These are phyloP conservation scores for Aspergillus clavatus DNA, from an alignment of 2,329 filamentous ascomycete species.

Conservation along the genomic window DNA sequence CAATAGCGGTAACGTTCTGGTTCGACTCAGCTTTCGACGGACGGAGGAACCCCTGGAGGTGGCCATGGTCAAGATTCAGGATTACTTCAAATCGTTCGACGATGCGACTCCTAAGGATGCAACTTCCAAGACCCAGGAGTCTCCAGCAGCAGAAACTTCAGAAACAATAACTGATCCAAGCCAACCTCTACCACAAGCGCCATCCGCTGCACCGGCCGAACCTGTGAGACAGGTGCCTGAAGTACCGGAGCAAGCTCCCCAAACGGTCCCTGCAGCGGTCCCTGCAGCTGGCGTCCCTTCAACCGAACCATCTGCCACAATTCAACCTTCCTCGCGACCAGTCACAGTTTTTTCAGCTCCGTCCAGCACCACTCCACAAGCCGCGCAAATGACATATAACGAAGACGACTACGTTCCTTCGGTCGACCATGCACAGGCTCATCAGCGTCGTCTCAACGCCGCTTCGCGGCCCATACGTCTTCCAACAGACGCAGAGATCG, in stretches of 20 bases:
- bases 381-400: conserved; percentile 62
- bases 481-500: conserved; percentile 75
- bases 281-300: conserved; percentile 10
- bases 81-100: conserved; percentile 60
- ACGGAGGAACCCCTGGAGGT: conserved; percentile 77
- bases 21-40: conserved; percentile 70
- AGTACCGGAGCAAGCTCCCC: conserved; percentile 2
- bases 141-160: conserved; percentile 17
- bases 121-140: conserved; percentile 16
- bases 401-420: conserved; percentile 77
- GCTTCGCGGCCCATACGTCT: conserved; percentile 74
- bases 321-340: conserved; percentile 37
- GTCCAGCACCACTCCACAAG: conserved; percentile 65
- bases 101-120: conserved; percentile 34
- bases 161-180: conserved; percentile 4
- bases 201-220: conserved; percentile 6
- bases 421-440: conserved; percentile 76
- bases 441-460: conserved; percentile 71
- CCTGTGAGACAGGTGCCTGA: conserved; percentile 8
- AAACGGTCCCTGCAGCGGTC: conserved; percentile 9
- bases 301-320: conserved; percentile 18
- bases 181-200: conserved; percentile 10
- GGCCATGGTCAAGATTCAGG: conserved; percentile 74
- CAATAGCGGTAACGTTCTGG: conserved; percentile 73
- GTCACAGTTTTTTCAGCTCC: conserved; percentile 76